Base-by-base conservation (phyloP, 805 yeast species). In the Starmerella lactis-condensi region DNA sequence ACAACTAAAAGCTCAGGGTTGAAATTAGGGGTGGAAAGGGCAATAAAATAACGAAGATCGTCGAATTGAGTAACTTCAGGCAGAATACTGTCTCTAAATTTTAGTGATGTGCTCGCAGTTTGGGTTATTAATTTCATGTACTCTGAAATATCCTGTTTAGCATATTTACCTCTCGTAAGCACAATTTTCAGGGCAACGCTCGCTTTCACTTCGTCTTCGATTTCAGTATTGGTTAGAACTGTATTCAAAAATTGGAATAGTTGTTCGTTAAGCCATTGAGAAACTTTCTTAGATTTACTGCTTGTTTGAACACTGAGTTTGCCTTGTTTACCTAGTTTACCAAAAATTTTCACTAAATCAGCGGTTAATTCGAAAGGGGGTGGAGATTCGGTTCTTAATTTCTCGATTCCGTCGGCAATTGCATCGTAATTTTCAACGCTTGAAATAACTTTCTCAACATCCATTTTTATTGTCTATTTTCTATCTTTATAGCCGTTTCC, bases 1-100 rank as follows among this genome's bases (percentile, higher is more conserved):
- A 35, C 13, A 7, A 28, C 27, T 10, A 40, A 22, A 6, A 40
- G 18, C 21, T 22, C 26, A 23, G 26, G 14, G 26, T 23, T 12
- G 26, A n/a, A n/a, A n/a, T n/a, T n/a, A n/a, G n/a, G n/a, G n/a
- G n/a, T 21, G 11, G 23, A 11, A 11, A 9, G 67, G 47, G 47
- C 11, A 21, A 21, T 11, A 11, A 21, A 11, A 15, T 6, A 79
- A 43, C 82, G 78, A 35, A 85, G 53, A 50, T 85, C 98, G 60
- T 77, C 77, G 50, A 65, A 67, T 42, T 61, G 61, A 19, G 60
- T 49, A 11, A 42, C 29, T 5, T 26, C 31, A 4, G 31, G 27
- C 31, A 30, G 33, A 21, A 33, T 17, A 12, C 21, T 31, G 7
- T 28, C 38, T 4, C 35, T 18, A 1, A 26, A 24, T 69, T 36